Evolutionary conservation across 768 basidiomycete genomes (phyloP).

Genomic region (Rhizopogon vesiculosus): DNA sequence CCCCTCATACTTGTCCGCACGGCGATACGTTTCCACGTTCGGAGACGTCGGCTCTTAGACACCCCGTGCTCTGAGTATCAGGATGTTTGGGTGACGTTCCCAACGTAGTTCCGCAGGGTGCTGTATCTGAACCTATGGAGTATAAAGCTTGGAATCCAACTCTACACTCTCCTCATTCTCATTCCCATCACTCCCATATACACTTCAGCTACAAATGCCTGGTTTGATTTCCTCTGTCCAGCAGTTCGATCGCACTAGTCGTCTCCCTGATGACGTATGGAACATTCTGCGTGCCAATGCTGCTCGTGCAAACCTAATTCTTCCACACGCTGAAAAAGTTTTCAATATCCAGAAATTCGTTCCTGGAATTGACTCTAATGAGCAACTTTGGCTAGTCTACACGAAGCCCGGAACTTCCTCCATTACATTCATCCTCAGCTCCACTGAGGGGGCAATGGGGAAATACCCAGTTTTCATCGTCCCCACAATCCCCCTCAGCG

Average conservation of each 20-base stretch:
- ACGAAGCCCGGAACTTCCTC: slow-evolving; percentile 25
- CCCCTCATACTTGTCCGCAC: no score
- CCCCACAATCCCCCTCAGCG: slow-evolving; percentile 23
- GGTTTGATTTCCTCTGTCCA: slow-evolving; percentile 1
- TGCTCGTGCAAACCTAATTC: slow-evolving; percentile 40
- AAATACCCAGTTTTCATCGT: slow-evolving; percentile 51
- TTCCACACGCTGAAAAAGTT: slow-evolving; percentile 45
- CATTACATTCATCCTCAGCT: slow-evolving; percentile 44
- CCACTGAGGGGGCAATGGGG: slow-evolving; percentile 38
- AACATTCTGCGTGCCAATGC: slow-evolving; percentile 22
- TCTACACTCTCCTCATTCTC: background rate
- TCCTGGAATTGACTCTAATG: slow-evolving; percentile 15
- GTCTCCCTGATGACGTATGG: slow-evolving; percentile 26
- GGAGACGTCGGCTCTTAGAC: background rate
- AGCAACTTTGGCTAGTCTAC: slow-evolving; percentile 47
- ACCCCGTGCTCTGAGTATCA: background rate
- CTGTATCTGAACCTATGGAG: background rate
- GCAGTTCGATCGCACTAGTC: slow-evolving; percentile 7
- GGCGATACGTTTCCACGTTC: background rate
- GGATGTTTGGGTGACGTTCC: background rate
- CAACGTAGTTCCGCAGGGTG: background rate
- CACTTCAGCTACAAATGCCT: slow-evolving; percentile 12
- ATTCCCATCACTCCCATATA: slow-evolving; percentile 5
- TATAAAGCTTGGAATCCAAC: background rate
- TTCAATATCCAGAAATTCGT: slow-evolving; percentile 23